phyloP scores from a whole-genome alignment of 2,329 filamentous ascomycete species.

The Sporothrix curviconia region DNA sequence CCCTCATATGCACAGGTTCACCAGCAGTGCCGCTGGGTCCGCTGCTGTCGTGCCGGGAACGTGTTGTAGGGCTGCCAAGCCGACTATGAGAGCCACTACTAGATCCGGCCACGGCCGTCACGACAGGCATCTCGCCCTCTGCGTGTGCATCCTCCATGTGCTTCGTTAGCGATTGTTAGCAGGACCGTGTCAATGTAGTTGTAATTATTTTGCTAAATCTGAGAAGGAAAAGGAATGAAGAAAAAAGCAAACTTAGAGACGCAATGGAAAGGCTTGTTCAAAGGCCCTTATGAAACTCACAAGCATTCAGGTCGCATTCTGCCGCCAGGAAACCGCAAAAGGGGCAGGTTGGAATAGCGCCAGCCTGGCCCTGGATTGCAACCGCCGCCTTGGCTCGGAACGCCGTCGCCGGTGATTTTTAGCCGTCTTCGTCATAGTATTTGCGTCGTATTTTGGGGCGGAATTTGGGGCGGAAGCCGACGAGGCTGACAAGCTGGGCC shows the following conservation, averaged over 20 bases:
- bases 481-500: too few relatives aligned
- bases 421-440: background rate
- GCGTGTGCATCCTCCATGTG: conserved; percentile 26
- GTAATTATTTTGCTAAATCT: background rate
- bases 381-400: background rate
- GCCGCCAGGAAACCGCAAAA: conserved; percentile 33
- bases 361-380: background rate
- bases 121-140: conserved; percentile 11
- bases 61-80: background rate
- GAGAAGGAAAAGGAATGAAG: background rate
- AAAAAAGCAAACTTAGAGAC: background rate
- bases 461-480: too few relatives aligned
- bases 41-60: background rate
- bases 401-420: background rate
- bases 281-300: conserved; percentile 23
- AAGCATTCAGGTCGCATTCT: conserved; percentile 34
- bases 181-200: background rate
- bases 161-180: conserved; percentile 17
- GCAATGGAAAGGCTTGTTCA: background rate
- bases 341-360: conserved; percentile 27
- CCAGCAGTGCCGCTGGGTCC: background rate
- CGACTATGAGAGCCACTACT: background rate
- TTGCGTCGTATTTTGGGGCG: too few relatives aligned
- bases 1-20: background rate
- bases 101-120: conserved; percentile 3